phyloP scores from a whole-genome alignment of 257 asterid genomes.

The Lycium barbarum region DNA sequence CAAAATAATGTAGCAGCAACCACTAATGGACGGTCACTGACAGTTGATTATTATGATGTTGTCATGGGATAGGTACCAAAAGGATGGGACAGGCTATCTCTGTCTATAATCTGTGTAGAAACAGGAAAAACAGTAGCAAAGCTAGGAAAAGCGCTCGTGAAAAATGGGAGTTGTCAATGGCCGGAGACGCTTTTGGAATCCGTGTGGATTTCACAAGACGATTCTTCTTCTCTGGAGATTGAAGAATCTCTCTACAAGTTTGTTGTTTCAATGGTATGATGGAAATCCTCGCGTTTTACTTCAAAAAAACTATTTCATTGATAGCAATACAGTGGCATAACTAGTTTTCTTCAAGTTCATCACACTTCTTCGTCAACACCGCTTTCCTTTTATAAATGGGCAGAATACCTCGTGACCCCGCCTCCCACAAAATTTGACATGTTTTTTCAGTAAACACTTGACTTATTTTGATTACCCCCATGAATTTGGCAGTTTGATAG shows the following conservation, averaged over 20 bases:
- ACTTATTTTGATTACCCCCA: too few species aligned
- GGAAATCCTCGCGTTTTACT: not conserved
- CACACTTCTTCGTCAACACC: not conserved
- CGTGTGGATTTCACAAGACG: slow-evolving; percentile 57
- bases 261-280: slow-evolving; percentile 69
- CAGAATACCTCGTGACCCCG: too few species aligned
- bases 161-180: slow-evolving; percentile 84
- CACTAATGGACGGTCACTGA: not conserved
- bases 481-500: too few species aligned
- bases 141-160: slow-evolving; percentile 69
- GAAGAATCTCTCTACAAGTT: slow-evolving; percentile 76
- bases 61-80: slow-evolving; percentile 74
- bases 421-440: not conserved
- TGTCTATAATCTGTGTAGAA: slow-evolving; percentile 64
- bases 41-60: slow-evolving; percentile 19
- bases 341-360: not conserved
- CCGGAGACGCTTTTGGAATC: slow-evolving; percentile 74
- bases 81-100: slow-evolving; percentile 88
- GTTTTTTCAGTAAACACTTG: not conserved
- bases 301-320: not conserved
- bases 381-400: too few species aligned
- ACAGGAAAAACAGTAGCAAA: slow-evolving; percentile 75
- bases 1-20: not conserved
- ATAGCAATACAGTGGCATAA: not conserved
- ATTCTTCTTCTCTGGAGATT: slow-evolving; percentile 55